Conservation (phyloP, 805 yeast species). For the Clavispora phyllophila region DNA sequence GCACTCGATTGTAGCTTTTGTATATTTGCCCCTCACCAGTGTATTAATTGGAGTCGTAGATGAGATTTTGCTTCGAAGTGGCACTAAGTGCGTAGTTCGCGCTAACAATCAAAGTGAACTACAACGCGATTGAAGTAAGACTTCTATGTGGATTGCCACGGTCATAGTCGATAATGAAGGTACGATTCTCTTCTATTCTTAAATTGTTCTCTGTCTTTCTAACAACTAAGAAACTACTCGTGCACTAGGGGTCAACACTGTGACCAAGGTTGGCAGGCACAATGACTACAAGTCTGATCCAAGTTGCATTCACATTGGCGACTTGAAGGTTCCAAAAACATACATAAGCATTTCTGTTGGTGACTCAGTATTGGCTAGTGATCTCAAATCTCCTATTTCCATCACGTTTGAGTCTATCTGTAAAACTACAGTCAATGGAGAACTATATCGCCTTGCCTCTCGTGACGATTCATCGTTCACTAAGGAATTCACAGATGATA, state of each 20-base stretch:
- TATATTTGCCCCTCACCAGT: no score
- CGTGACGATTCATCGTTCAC: conserved; percentile 9
- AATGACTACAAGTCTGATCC: conserved; percentile 17
- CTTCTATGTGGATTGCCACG: conserved; percentile 15
- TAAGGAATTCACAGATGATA: conserved; percentile 4
- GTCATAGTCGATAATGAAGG: conserved; percentile 4
- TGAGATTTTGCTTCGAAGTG: no score
- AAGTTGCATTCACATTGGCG: conserved; percentile 21
- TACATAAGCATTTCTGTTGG: conserved; percentile 20
- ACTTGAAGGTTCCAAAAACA: conserved; percentile 27
- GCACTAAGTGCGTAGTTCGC: no score
- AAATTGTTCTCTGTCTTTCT: conserved; percentile 6
- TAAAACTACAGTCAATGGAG: conserved; percentile 25
- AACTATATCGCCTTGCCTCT: conserved; percentile 15
- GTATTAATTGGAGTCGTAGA: no score
- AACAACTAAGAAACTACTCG: conserved; percentile 12
- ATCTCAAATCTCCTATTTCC: conserved; percentile 14
- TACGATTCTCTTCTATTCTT: neutral
- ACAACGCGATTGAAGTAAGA: neutral
- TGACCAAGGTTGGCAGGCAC: conserved; percentile 23
- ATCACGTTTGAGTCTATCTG: conserved; percentile 26
- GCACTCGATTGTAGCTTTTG: neutral
- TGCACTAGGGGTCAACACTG: conserved; percentile 7
- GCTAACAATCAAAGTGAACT: neutral
- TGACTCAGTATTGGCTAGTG: neutral